Conservation (phyloP, 108 stramenopile species). For the Skeletonema menzelii region DNA sequence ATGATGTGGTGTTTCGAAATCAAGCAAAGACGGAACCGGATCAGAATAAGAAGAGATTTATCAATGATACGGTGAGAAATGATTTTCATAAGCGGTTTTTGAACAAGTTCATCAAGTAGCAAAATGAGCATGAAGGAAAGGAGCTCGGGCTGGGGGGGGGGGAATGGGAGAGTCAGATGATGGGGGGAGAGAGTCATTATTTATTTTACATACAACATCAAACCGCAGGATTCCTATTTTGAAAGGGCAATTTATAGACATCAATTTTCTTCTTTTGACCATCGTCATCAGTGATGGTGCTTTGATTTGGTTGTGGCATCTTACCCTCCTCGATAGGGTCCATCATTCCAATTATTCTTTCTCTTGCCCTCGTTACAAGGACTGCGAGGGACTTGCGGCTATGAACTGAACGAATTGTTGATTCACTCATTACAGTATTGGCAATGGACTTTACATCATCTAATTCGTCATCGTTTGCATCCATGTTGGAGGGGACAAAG, state of each 20-base stretch:
- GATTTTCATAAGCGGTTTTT: conserved; percentile 96
- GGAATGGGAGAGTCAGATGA: no score
- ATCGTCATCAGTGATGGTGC: conserved; percentile 50
- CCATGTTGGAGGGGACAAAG: conserved; percentile 11
- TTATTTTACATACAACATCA: conserved; percentile 6
- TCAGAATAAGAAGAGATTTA: conserved; percentile 87
- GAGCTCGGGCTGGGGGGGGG: not conserved
- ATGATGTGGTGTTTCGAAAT: conserved; percentile 97
- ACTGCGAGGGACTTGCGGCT: conserved; percentile 45
- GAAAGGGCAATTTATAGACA: conserved; percentile 56
- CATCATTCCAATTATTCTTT: conserved; percentile 21
- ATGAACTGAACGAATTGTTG: conserved; percentile 40
- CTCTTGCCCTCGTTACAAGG: conserved; percentile 39
- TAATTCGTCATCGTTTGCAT: conserved; percentile 14
- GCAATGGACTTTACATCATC: conserved; percentile 49
- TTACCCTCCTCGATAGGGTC: conserved; percentile 31
- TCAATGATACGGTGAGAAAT: conserved; percentile 96
- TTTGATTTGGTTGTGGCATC: conserved; percentile 37
- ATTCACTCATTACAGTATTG: conserved; percentile 46
- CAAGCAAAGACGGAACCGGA: conserved; percentile 92
- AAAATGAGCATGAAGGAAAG: not conserved
- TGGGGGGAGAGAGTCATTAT: not conserved
- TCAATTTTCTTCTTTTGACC: conserved; percentile 41
- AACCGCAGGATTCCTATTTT: conserved; percentile 60
- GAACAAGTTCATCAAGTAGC: conserved; percentile 92